Evolutionary conservation across 257 asterid species (phyloP).

Genomic region (Przewalskia tangutica): DNA sequence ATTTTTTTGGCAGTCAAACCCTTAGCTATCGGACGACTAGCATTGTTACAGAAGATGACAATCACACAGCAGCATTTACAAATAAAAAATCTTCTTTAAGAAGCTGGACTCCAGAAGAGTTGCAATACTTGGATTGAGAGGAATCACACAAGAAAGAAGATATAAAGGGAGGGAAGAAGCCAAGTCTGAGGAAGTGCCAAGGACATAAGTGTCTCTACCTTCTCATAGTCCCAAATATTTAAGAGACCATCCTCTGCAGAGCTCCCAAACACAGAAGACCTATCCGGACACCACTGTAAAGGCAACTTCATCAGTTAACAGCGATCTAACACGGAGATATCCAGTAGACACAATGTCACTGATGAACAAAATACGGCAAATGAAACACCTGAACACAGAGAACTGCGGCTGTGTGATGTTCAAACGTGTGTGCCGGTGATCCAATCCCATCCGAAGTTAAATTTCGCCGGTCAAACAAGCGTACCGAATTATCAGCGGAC

Average conservation of each 20-base stretch:
- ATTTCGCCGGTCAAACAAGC: slow-evolving; percentile 94
- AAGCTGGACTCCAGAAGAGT: not conserved
- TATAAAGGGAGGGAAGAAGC: not conserved
- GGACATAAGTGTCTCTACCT: slow-evolving; percentile 34
- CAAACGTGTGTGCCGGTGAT: slow-evolving; percentile 64
- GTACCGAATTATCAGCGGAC: slow-evolving; percentile 85
- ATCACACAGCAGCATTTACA: not conserved
- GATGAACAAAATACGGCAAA: slow-evolving; percentile 8
- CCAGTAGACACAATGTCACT: not conserved
- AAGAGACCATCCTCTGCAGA: slow-evolving; percentile 92
- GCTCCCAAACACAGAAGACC: slow-evolving; percentile 84
- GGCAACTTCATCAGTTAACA: slow-evolving; percentile 2
- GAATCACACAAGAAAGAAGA: not conserved
- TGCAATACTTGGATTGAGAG: not conserved
- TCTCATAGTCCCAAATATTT: slow-evolving; percentile 89
- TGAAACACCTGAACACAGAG: slow-evolving; percentile 84
- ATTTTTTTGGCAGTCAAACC: not conserved
- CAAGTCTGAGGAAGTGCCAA: not conserved
- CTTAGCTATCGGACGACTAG: not conserved
- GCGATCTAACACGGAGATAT: not conserved
- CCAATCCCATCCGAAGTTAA: slow-evolving; percentile 65
- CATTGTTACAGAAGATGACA: not conserved
- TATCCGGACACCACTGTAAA: slow-evolving; percentile 91
- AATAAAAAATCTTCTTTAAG: not conserved
- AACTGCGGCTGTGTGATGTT: slow-evolving; percentile 85